phyloP scores from a whole-genome alignment of 805 yeast genomes.

The Yamadazyma tumulicola region DNA sequence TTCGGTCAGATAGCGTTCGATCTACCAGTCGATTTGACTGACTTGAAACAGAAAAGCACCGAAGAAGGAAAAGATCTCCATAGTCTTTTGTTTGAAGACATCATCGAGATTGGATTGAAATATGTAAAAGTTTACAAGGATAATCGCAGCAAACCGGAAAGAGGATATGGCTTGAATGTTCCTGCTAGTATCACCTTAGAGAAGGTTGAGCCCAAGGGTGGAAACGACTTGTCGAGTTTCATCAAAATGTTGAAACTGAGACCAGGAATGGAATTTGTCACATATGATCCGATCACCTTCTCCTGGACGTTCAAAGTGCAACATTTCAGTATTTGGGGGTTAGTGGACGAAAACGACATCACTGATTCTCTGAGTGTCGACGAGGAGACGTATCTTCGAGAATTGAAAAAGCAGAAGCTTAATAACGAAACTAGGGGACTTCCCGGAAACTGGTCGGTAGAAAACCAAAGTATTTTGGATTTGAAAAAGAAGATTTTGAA shows the following conservation, averaged over 20 bases:
- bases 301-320: conserved; percentile 78
- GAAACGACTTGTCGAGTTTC: conserved; percentile 41
- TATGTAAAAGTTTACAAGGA: conserved; percentile 64
- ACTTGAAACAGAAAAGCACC: conserved; percentile 39
- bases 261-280: conserved; percentile 73
- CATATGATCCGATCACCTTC: conserved; percentile 73
- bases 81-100: conserved; percentile 35
- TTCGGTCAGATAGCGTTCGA: conserved; percentile 66
- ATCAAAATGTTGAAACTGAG: conserved; percentile 49
- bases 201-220: conserved; percentile 50
- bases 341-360: conserved; percentile 39
- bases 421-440: conserved; percentile 25
- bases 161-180: conserved; percentile 69
- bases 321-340: conserved; percentile 95
- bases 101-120: conserved; percentile 41
- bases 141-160: conserved; percentile 48
- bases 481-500: conserved; percentile 29
- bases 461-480: conserved; percentile 18
- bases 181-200: conserved; percentile 73
- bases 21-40: conserved; percentile 65
- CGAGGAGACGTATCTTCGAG: conserved; percentile 25
- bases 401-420: conserved; percentile 33
- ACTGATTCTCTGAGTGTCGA: conserved; percentile 18
- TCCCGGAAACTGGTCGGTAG: conserved; percentile 36
- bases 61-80: conserved; percentile 34